These are phyloP conservation scores for Hemisphaericaspora lyxosophila DNA, from an alignment of 1,139 yeast genomes.

Conservation along the genomic window DNA sequence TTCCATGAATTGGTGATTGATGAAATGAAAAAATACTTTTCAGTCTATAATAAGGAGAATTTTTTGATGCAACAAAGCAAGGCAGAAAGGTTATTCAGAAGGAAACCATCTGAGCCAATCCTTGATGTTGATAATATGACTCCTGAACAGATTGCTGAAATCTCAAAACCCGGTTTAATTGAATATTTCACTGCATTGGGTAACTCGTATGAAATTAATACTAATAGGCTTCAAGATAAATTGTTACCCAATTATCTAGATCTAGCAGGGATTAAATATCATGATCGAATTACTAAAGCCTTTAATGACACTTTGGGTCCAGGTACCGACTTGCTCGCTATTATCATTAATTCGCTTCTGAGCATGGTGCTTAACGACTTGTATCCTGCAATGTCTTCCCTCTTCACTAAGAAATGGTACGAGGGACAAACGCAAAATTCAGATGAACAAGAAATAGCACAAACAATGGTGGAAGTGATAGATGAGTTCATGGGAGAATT, in stretches of 20 bases:
- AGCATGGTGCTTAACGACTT: conserved; percentile 71
- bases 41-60: conserved; percentile 42
- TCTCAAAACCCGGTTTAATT: conserved; percentile 72
- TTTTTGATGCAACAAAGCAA: conserved; percentile 39
- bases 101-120: conserved; percentile 19
- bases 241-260: conserved; percentile 64
- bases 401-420: conserved; percentile 48
- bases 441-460: conserved; percentile 46
- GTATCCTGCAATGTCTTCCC: conserved; percentile 42
- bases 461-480: conserved; percentile 63
- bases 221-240: conserved; percentile 78
- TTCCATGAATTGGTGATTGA: conserved; percentile 59
- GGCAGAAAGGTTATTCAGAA: conserved; percentile 47
- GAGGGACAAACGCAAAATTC: conserved; percentile 38
- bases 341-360: conserved; percentile 61
- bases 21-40: conserved; percentile 53
- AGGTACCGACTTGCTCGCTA: conserved; percentile 72
- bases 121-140: conserved; percentile 44
- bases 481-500: conserved; percentile 72
- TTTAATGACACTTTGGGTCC: conserved; percentile 71
- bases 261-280: conserved; percentile 66
- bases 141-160: conserved; percentile 47
- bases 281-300: conserved; percentile 51
- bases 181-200: conserved; percentile 85
- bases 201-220: conserved; percentile 79